These are phyloP conservation scores for Elsinoe arachidis DNA, from an alignment of 2,329 filamentous ascomycete genomes.

Conservation along the genomic window DNA sequence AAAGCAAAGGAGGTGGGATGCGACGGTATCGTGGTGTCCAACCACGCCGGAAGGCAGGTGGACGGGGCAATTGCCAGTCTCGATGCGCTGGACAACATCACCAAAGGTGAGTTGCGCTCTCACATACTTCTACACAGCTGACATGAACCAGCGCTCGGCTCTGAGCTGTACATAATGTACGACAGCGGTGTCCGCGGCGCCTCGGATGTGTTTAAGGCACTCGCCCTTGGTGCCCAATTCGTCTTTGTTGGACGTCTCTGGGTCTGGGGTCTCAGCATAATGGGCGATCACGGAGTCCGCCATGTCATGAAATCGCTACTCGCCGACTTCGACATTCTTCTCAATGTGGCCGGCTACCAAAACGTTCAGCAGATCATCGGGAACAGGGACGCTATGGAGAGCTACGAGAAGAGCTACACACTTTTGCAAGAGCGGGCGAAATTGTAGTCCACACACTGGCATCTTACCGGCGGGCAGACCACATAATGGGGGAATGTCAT, in stretches of 20 bases:
- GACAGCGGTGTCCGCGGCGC: conserved; percentile 51
- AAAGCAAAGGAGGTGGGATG: conserved; percentile 51
- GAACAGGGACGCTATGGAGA: conserved; percentile 26
- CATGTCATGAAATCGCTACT: conserved; percentile 55
- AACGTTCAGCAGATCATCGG: conserved; percentile 44
- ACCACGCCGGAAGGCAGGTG: conserved; percentile 61
- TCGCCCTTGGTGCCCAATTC: conserved; percentile 54
- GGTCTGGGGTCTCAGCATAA: conserved; percentile 52
- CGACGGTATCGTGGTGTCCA: conserved; percentile 60
- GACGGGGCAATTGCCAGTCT: conserved; percentile 52
- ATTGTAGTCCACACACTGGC: conserved; percentile 12
- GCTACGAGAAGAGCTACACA: conserved; percentile 20
- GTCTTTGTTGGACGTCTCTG: conserved; percentile 54
- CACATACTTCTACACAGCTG: conserved; percentile 9
- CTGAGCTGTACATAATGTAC: conserved; percentile 48
- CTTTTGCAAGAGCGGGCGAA: conserved; percentile 22
- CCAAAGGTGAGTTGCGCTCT: conserved; percentile 31
- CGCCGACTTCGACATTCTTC: conserved; percentile 54
- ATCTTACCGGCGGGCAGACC: too few species aligned
- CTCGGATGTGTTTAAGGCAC: conserved; percentile 52
- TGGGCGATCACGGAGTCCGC: conserved; percentile 51
- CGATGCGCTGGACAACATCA: conserved; percentile 53
- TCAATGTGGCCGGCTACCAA: conserved; percentile 51
- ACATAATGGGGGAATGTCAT: too few species aligned
- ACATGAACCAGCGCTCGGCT: conserved; percentile 36